Evolutionary conservation across 495 filamentous ascomycete genomes (phyloP), one percentile per base, ranked within the genome.

Genomic region (Penicillium malachiteum): DNA sequence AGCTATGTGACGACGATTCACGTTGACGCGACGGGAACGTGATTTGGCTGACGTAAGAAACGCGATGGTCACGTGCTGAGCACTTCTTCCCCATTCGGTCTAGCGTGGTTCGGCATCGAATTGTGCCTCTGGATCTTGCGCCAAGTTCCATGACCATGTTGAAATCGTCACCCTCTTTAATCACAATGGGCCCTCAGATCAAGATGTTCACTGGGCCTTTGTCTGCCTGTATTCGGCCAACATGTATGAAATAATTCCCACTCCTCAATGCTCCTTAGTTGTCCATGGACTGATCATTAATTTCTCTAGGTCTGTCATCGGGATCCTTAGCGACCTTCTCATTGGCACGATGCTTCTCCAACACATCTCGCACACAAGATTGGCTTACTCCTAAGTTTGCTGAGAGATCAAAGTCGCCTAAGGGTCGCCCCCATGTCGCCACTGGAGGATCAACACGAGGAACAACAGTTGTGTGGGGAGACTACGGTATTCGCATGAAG

Each of bases 401-500:
- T 58, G 87, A 92, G 56, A 87, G 77, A 60, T 83, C 84, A 47
- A 94, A 94, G 71, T 92, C 93, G 60, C 88, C 88, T 66, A 97
- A 97, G 76, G 95, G 94, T 33, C 86, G 90, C 2, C 85, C 89
- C 41, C 84, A 91, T 63, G 90, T 97, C 40, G 82, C 88, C 38
- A 99, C 92, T 1, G 95, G 94, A 33, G 95, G 94, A 48, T 92
- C 88, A 39, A 85, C 81, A 8, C 90, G 93, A 56, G 94, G 94
- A 55, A 99, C 94, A 46, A 97, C 93, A 1, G 89, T 99, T 11
- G 81, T 92, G 48, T 97, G 92, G 92, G 94, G 94, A 50, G 93
- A 97, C 72, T 97, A 92, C 66, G 94, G 94, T 13, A 71, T 99
- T 66, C 91, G 94, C 42, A 91, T 99, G 84, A 85, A 81, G 56